These are phyloP conservation scores for Symbiodinium natans DNA, from an alignment of 73 alveolate species.

Conservation along the genomic window DNA sequence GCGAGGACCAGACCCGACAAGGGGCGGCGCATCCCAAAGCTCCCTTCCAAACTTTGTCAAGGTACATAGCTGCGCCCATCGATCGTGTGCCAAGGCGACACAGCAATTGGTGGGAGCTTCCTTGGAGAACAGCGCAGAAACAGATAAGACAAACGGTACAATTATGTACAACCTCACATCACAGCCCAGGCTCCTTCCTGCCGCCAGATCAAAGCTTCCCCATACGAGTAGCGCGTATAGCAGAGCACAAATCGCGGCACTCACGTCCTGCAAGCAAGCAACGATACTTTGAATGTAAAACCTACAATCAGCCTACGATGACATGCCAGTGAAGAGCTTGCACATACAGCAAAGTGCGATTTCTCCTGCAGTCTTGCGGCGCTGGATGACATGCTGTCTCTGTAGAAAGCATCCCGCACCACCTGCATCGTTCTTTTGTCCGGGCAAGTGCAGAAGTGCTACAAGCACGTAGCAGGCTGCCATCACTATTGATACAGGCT, in stretches of 20 bases:
- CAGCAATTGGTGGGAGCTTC: conserved; percentile 18
- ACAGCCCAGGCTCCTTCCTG: conserved; percentile 34
- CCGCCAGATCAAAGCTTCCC: conserved; percentile 33
- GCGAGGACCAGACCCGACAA: too few relatives aligned
- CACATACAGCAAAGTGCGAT: too few relatives aligned
- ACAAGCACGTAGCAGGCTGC: not conserved
- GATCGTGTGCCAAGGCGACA: conserved; percentile 42
- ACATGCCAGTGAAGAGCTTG: too few relatives aligned
- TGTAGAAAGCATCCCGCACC: conserved; percentile 54
- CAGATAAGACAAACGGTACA: not conserved
- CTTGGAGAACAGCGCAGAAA: not conserved
- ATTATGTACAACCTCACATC: not conserved
- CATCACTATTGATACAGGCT: too few relatives aligned
- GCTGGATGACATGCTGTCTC: conserved; percentile 21
- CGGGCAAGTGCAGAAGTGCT: not conserved
- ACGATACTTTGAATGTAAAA: not conserved
- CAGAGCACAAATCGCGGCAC: conserved; percentile 11
- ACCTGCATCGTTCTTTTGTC: conserved; percentile 1
- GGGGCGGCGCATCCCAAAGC: too few relatives aligned
- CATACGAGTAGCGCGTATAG: conserved; percentile 32
- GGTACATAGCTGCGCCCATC: conserved; percentile 61
- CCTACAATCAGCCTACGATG: too few relatives aligned
- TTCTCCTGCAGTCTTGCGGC: conserved; percentile 65
- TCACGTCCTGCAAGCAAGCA: conserved; percentile 12
- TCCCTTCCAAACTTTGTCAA: not conserved